phyloP scores from a whole-genome alignment of 176 grass and related monocot species.

The Lolium rigidum region DNA sequence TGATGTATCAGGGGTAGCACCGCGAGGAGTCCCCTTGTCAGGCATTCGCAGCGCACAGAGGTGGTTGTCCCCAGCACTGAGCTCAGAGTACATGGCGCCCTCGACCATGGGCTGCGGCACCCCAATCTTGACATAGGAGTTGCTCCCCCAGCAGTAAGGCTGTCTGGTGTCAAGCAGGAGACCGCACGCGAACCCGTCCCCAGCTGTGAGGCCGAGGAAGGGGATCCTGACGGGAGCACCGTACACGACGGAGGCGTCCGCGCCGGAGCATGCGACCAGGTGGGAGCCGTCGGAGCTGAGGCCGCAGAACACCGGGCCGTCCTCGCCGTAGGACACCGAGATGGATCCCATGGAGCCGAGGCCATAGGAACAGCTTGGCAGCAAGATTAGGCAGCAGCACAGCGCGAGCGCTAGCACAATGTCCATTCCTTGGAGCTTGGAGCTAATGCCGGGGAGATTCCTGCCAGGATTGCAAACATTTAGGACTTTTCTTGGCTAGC shows the following conservation, averaged over 20 bases:
- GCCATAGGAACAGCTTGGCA: slow-evolving; percentile 37
- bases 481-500: background rate
- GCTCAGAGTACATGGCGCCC: slow-evolving; percentile 71
- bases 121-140: slow-evolving; percentile 90
- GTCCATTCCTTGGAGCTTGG: slow-evolving; percentile 43
- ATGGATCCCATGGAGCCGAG: slow-evolving; percentile 98
- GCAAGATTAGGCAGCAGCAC: slow-evolving; percentile 44
- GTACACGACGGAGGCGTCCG: slow-evolving; percentile 90
- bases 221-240: slow-evolving; percentile 76
- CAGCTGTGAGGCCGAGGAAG: slow-evolving; percentile 77
- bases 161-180: slow-evolving; percentile 81
- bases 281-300: slow-evolving; percentile 84
- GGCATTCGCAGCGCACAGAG: slow-evolving; percentile 68
- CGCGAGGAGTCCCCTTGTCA: slow-evolving; percentile 38
- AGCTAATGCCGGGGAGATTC: slow-evolving; percentile 21
- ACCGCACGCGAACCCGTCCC: slow-evolving; percentile 91
- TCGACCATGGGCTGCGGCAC: slow-evolving; percentile 96
- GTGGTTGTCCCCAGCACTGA: slow-evolving; percentile 92
- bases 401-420: slow-evolving; percentile 24
- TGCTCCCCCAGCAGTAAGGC: slow-evolving; percentile 97
- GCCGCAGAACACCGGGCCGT: slow-evolving; percentile 94
- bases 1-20: slow-evolving; percentile 40
- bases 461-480: slow-evolving; percentile 27
- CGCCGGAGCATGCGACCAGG: slow-evolving; percentile 76
- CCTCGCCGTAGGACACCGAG: slow-evolving; percentile 89